These are phyloP conservation scores for Staphylotrichum longicolle DNA, from an alignment of 495 filamentous ascomycete genomes.

Conservation along the genomic window DNA sequence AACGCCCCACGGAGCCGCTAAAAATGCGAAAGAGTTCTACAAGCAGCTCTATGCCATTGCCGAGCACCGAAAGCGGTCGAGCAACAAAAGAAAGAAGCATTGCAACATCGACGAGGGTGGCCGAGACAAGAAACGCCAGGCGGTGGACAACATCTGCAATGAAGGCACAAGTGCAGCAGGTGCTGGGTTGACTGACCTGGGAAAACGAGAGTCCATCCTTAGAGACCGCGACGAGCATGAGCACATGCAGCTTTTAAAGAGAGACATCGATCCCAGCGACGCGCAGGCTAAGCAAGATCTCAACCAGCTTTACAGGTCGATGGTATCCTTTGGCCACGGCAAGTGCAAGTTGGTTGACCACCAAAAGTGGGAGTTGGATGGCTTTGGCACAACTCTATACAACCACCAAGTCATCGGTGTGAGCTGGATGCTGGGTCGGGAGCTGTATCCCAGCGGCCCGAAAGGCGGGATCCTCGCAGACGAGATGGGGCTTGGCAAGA, in stretches of 20 bases:
- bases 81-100: too few species aligned
- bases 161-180: too few species aligned
- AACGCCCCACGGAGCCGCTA: too few species aligned
- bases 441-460: constrained; percentile 41
- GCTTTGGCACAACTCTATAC: constrained; percentile 46
- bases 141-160: background rate
- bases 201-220: too few species aligned
- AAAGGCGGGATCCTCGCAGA: constrained; percentile 58
- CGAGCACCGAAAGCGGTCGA: too few species aligned
- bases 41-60: too few species aligned
- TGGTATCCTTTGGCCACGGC: constrained; percentile 2
- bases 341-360: background rate
- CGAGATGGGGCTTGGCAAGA: constrained; percentile 66
- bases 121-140: background rate
- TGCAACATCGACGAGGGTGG: too few species aligned
- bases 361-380: constrained; percentile 11
- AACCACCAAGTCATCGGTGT: constrained; percentile 56
- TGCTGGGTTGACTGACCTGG: background rate
- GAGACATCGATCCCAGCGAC: background rate
- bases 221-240: background rate
- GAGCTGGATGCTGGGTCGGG: constrained; percentile 58
- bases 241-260: background rate
- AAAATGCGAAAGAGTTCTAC: too few species aligned
- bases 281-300: background rate
- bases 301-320: background rate